Evolutionary conservation across 306 rosid species (phyloP), one percentile per base, ranked within the genome.

Genomic region (Ammopiptanthus mongolicus): DNA sequence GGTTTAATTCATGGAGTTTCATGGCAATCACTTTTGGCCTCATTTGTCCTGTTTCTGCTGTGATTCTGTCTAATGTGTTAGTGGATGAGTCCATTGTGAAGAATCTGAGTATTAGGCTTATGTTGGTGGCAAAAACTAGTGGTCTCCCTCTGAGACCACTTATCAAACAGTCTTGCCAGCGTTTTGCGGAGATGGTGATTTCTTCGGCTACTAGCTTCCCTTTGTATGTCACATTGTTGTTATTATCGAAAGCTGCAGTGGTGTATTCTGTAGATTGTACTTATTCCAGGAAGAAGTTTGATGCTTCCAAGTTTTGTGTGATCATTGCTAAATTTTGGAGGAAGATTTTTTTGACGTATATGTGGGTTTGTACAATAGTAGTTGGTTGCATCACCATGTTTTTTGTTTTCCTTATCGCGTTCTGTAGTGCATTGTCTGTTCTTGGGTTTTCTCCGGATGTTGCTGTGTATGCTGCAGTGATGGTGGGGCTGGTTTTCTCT

Each of bases 261-360:
- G 96, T 92, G 21, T 88, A 88, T 79, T 79, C 96, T 6, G 99
- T 96, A 47, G 97, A 92, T 66, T 92, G 99, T 86, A 85, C 89
- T 48, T 89, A 96, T 77, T 93, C 90, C 0, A 82, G 87, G 47
- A 88, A 86, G 77, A 86, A 76, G 76, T 90, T 90, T 55, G 92
- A 90, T 75, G 74, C 75, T 13, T 71, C 85, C 13, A 83, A 86
- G 84, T 92, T 96, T 41, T 86, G 81, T 37, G 70, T 83, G 5
- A 78, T 92, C 29, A 69, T 89, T 47, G 57, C 85, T 21, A 90
- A 83, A 78, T 84, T 87, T 71, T 96, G 99, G 99, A 85, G 81
- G 87, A 88, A 96, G 75, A 76, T 96, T 44, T 73, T 90, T 33
- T 78, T 76, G 0, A 96, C 99, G 0, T 92, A 92, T 56, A 46